Evolutionary conservation across 495 filamentous ascomycete species (phyloP), one percentile per base, ranked within the genome.

Genomic region (Aspergillus ellipticus): DNA sequence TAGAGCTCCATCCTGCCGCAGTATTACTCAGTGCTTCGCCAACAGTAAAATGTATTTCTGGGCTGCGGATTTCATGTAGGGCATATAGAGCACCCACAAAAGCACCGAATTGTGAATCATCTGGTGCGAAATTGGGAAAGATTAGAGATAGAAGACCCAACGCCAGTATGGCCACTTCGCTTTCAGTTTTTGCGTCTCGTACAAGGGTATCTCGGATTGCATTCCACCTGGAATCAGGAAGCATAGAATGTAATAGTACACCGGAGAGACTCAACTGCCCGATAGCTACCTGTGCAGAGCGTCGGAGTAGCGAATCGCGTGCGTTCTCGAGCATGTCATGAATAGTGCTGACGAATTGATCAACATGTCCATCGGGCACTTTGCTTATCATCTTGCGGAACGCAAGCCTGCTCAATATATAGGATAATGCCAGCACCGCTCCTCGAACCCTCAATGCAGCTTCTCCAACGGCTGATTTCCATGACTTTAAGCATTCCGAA

Each of bases 1-100:
- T 82, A 9, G 85, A 88, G 42, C 86, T 79, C 93, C 93, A 97
- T 31, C 92, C 88, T 22, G 80, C 83, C 41, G 88, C 83, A 39
- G 87, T 81, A 57, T 85, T 86, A 49, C 86, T 83, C 50, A 96
- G 74, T 11, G 94, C 91, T 63, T 95, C 92, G 9, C 94, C 94
- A 10, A 93, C 83, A 3, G 89, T 80, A 65, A 98, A 96, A 56
- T 96, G 93, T 8, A 89, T 77, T 63, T 96, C 91, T 0, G 89
- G 83, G 51, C 91, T 87, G 55, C 86, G 86, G 22, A 92, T 84
- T 60, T 92, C 91, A 64, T 94, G 89, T 13, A 97, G 67, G 6
- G 74, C 74, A 64, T 90, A 88, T 0, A 98, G 68, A 28, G 79
- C 83, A 39, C 79, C 68, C 28, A 89, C 54, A 22, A 92, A 77